Evolutionary conservation across 176 grass and related monocot species (phyloP), one percentile per base, ranked within the genome.

Genomic region (Eleusine indica): DNA sequence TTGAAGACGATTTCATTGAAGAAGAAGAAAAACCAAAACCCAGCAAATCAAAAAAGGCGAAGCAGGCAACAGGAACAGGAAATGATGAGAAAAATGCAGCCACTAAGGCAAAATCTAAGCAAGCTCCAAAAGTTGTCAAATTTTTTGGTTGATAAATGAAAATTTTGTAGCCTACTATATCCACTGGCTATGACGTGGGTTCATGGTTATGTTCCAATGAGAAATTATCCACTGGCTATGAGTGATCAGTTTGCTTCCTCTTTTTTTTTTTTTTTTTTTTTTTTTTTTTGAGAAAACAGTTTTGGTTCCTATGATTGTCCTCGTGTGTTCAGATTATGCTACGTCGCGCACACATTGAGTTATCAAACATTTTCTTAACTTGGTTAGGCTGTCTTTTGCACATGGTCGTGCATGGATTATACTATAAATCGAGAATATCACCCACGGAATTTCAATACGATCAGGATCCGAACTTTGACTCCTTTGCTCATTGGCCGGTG

Each of bases 1-100:
- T 98, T 78, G 93, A 95, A 25, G 96, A 98, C 53, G 96, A 98
- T 89, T 98, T 98, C 68, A 30, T 93, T 75, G 87, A 71, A 66
- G 91, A 81, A 61, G 91, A 92, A 74, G 88, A 88, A 71, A 72
- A 91, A 68, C 71, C 40, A 1, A 95, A 84, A 85, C 70, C 58
- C 5, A 47, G 47, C 47, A 95, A 86, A 87, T 17, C 62, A 28
- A 85, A 79, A 71, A 82, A 66, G 32, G 78, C 70, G 11, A 85
- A 69, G 25, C 82, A 90, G 28, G 68, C 35, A 7, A 54, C 49
- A 37, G 87, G 41, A 2, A 43, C 6, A 0, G 89, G 78, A 5
- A 58, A 87, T 3, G 81, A 30, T 0, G 70, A 80, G 64, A 95
- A 91, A 62, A 88, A 75, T 19, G 37, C 44, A 13, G 32, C 29